Conservation (phyloP, 352 stramenopile species). For the Globisporangium spinosum region DNA sequence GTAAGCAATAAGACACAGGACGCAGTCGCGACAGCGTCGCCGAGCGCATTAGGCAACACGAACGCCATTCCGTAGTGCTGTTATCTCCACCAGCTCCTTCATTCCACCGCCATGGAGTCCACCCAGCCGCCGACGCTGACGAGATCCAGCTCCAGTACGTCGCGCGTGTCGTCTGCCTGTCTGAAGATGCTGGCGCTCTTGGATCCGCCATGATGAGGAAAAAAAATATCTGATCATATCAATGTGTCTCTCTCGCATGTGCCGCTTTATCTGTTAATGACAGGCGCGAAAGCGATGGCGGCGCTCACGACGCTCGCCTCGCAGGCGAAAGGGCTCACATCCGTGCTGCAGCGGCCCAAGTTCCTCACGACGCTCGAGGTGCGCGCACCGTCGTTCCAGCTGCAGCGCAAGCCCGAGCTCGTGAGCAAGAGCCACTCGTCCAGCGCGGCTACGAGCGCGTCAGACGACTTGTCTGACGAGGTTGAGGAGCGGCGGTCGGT, state of each 20-base stretch:
- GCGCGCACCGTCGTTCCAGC: not conserved
- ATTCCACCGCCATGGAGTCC: not conserved
- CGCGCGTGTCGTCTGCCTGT: not conserved
- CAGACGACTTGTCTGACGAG: constrained; percentile 12
- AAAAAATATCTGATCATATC: not conserved
- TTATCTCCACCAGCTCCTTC: not conserved
- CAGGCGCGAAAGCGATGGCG: constrained; percentile 15
- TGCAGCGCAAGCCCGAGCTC: not conserved
- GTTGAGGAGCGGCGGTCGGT: not conserved
- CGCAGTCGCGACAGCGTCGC: not conserved
- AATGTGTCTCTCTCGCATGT: not conserved
- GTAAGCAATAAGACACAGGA: not conserved
- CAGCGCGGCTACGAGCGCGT: constrained; percentile 8
- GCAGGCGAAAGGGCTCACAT: constrained; percentile 20
- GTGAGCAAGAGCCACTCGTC: constrained; percentile 13
- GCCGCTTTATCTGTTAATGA: not conserved
- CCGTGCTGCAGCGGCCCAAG: constrained; percentile 17
- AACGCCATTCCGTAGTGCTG: not conserved
- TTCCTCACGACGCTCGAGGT: constrained; percentile 8
- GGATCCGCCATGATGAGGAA: not conserved
- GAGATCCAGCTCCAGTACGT: constrained; percentile 12
- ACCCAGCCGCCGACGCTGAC: not conserved
- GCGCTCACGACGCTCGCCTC: constrained; percentile 15
- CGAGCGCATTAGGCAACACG: not conserved
- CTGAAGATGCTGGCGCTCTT: not conserved